Evolutionary conservation across 306 rosid genomes (phyloP).

Genomic region (Prunus mira): DNA sequence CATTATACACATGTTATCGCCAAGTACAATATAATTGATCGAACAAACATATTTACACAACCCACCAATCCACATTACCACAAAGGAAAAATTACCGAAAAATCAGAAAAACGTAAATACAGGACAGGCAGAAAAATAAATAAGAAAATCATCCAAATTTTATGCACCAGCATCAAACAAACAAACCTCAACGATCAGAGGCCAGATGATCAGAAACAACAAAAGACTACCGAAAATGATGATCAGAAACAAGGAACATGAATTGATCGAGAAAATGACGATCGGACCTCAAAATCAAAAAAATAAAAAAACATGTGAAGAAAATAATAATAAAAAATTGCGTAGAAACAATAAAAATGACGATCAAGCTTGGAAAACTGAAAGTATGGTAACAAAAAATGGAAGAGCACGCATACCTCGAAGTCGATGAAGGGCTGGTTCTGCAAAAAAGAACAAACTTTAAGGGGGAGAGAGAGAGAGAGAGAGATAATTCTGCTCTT

Average conservation of each 20-base stretch:
- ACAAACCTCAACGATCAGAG: slow-evolving; percentile 2
- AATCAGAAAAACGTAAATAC: slow-evolving; percentile 6
- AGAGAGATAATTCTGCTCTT: background rate
- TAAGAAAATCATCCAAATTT: background rate
- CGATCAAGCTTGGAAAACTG: background rate
- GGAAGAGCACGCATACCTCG: slow-evolving; percentile 27
- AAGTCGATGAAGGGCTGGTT: slow-evolving; percentile 25
- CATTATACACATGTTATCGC: background rate
- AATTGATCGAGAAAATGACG: slow-evolving; percentile 22
- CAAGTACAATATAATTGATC: background rate
- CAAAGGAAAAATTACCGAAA: background rate
- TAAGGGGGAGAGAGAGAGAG: slow-evolving; percentile 10
- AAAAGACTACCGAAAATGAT: slow-evolving; percentile 20
- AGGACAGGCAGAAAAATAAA: background rate
- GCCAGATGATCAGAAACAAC: slow-evolving; percentile 24
- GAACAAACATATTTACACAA: background rate
- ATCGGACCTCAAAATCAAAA: slow-evolving; percentile 16
- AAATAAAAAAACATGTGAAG: background rate
- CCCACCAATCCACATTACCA: background rate
- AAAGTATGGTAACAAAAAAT: background rate
- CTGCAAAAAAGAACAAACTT: slow-evolving; percentile 24
- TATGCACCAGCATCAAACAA: slow-evolving; percentile 5
- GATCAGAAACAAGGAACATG: slow-evolving; percentile 15
- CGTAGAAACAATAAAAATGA: background rate
- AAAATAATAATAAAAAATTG: background rate